phyloP scores from a whole-genome alignment of 805 yeast genomes.

The Brettanomyces naardenensis region DNA sequence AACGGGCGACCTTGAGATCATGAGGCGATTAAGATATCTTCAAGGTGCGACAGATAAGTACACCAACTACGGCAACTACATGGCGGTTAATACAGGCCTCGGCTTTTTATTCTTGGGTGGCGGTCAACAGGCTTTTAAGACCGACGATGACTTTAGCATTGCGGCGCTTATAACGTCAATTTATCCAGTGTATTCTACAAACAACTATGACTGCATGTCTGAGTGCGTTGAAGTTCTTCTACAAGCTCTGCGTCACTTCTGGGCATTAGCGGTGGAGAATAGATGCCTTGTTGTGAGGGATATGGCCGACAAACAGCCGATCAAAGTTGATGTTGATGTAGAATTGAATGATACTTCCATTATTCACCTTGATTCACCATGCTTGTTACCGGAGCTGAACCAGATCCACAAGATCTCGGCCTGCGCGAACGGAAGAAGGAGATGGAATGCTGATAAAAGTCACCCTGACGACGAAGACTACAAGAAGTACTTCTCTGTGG shows the following conservation, averaged over 20 bases:
- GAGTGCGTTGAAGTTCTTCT: constrained; percentile 44
- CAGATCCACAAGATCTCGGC: constrained; percentile 42
- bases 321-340: constrained; percentile 34
- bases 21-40: constrained; percentile 63
- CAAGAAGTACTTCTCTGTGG: constrained; percentile 46
- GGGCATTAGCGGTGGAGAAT: constrained; percentile 79
- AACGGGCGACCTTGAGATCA: constrained; percentile 74
- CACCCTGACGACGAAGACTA: not conserved
- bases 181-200: constrained; percentile 64
- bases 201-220: constrained; percentile 21
- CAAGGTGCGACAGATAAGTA: constrained; percentile 44
- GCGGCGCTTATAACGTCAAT: constrained; percentile 67
- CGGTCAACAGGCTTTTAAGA: constrained; percentile 77
- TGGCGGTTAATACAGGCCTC: constrained; percentile 72
- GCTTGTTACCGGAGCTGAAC: constrained; percentile 55
- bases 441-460: too few relatives aligned
- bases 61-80: constrained; percentile 57
- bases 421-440: constrained; percentile 4
- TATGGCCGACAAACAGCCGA: constrained; percentile 49
- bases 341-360: constrained; percentile 30
- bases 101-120: constrained; percentile 90
- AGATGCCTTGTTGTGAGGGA: constrained; percentile 77
- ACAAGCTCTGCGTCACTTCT: constrained; percentile 82
- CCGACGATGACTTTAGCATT: constrained; percentile 48
- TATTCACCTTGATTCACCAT: constrained; percentile 44